These are phyloP conservation scores for Blastocystis sp. DNA, from an alignment of 352 stramenopile species.

Conservation along the genomic window DNA sequence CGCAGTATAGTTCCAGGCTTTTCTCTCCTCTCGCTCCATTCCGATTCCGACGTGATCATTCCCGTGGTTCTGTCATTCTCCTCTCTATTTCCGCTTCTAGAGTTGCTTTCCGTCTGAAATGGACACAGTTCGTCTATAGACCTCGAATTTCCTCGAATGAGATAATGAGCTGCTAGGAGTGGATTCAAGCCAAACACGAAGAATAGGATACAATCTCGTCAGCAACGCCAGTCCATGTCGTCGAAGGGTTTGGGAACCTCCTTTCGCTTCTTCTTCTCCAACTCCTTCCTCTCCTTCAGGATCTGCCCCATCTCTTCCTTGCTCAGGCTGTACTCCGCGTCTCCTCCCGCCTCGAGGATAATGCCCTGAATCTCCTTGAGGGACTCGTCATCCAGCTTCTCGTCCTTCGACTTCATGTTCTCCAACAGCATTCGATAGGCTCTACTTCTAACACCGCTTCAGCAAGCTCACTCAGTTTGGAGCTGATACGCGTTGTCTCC, in stretches of 20 bases:
- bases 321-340: constrained; percentile 11
- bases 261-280: constrained; percentile 31
- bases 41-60: constrained; percentile 11
- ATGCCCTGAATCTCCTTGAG: constrained; percentile 51
- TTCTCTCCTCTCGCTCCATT: not conserved
- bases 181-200: too few species aligned
- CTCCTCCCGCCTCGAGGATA: constrained; percentile 24
- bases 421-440: constrained; percentile 61
- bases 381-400: constrained; percentile 28
- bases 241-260: not conserved
- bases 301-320: constrained; percentile 61
- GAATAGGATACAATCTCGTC: not conserved
- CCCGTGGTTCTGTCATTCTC: too few species aligned
- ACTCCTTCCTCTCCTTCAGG: constrained; percentile 24
- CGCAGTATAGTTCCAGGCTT: not conserved
- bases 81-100: too few species aligned
- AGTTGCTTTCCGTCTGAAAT: too few species aligned
- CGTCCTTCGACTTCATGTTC: constrained; percentile 41
- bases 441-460: not conserved
- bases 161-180: too few species aligned
- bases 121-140: too few species aligned
- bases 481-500: constrained; percentile 29
- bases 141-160: too few species aligned
- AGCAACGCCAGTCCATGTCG: constrained; percentile 46
- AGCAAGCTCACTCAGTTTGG: not conserved